Conservation (phyloP, 2,329 filamentous ascomycete species). For the Botrytis fabae region DNA sequence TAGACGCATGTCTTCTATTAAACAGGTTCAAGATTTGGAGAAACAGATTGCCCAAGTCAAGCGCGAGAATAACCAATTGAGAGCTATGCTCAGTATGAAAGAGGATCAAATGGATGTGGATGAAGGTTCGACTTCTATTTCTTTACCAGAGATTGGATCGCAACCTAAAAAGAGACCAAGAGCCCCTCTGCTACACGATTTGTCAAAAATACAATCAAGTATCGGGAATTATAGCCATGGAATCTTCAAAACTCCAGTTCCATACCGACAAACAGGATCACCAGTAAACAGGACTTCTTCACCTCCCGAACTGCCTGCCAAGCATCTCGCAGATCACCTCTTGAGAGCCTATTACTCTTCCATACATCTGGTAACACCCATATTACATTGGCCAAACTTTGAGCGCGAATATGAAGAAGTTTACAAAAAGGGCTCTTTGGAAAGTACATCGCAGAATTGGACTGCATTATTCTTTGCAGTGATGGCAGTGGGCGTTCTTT, state of each 20-base stretch:
- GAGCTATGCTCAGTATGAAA: constrained; percentile 56
- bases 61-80: constrained; percentile 75
- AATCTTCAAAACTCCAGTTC: constrained; percentile 75
- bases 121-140: constrained; percentile 45
- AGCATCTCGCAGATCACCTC: constrained; percentile 68
- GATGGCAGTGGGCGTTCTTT: constrained; percentile 78
- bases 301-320: constrained; percentile 68
- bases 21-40: constrained; percentile 96
- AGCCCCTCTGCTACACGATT: constrained; percentile 63
- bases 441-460: constrained; percentile 67
- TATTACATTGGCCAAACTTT: constrained; percentile 87
- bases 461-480: constrained; percentile 79
- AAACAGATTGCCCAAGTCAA: constrained; percentile 81
- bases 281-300: constrained; percentile 53
- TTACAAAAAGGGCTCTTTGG: constrained; percentile 64
- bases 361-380: constrained; percentile 77
- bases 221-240: constrained; percentile 73
- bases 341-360: constrained; percentile 74
- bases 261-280: constrained; percentile 57
- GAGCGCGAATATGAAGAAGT: constrained; percentile 72
- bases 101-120: constrained; percentile 49
- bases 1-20: constrained; percentile 97
- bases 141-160: constrained; percentile 64
- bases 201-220: constrained; percentile 70
- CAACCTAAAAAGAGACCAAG: constrained; percentile 64